Conservation (phyloP, 768 basidiomycete species). For the Tricholomella constricta region DNA sequence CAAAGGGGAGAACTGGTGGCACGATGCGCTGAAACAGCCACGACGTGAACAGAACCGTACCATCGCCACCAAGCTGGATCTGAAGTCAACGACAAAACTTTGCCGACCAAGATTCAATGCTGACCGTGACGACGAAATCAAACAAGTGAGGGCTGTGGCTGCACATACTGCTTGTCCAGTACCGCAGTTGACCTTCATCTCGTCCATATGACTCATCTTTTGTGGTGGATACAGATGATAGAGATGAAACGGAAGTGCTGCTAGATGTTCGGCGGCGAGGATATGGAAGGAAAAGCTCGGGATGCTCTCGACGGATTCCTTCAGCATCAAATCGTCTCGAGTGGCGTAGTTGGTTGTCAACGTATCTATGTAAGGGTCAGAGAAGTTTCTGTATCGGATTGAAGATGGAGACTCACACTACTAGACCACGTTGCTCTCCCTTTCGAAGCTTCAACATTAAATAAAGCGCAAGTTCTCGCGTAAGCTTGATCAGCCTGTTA, state of each 20-base stretch:
- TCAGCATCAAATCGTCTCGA: constrained; percentile 95
- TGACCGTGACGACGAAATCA: constrained; percentile 95
- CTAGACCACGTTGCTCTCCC: constrained; percentile 71
- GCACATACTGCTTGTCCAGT: constrained; percentile 99
- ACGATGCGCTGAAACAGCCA: constrained; percentile 99
- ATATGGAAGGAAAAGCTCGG: constrained; percentile 83
- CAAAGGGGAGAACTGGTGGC: constrained; percentile 97
- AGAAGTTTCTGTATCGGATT: constrained; percentile 7
- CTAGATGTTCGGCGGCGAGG: constrained; percentile 76
- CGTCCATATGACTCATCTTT: constrained; percentile 42
- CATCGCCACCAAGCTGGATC: constrained; percentile 92
- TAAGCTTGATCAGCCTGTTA: constrained; percentile 93
- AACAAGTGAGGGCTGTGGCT: constrained; percentile 87
- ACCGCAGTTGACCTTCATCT: constrained; percentile 90
- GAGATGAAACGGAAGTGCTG: constrained; percentile 58
- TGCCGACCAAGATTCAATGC: constrained; percentile 27
- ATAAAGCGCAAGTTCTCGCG: constrained; percentile 90
- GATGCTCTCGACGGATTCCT: constrained; percentile 83
- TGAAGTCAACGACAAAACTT: not conserved
- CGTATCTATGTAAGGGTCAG: constrained; percentile 61
- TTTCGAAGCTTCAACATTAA: constrained; percentile 86
- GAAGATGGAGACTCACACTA: constrained; percentile 59
- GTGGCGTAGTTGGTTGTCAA: constrained; percentile 85
- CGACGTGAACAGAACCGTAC: constrained; percentile 97
- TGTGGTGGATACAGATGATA: constrained; percentile 46